These are phyloP conservation scores for Spergularia marina DNA, from an alignment of 148 eudicot genomes.

Conservation along the genomic window DNA sequence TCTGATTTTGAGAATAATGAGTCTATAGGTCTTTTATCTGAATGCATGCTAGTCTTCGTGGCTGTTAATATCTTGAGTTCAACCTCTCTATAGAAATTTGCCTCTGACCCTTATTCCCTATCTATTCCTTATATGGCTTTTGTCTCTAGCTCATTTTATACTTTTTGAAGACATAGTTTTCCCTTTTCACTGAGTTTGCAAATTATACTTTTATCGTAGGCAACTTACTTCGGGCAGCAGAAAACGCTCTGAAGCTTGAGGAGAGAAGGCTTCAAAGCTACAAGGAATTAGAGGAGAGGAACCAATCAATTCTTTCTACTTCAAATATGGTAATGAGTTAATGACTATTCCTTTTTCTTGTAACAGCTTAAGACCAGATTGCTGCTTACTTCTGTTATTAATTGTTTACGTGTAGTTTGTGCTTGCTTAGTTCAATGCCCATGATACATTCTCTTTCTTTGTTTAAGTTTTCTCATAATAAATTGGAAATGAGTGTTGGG, in stretches of 20 bases:
- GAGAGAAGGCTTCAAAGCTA: slow-evolving; percentile 52
- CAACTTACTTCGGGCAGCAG: slow-evolving; percentile 50
- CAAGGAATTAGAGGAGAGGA: slow-evolving; percentile 49
- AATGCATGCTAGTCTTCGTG: not conserved
- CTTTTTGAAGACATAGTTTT: not conserved
- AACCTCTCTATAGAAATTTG: not conserved
- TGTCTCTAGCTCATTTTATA: not conserved
- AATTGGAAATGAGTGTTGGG: not conserved
- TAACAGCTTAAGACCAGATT: not conserved
- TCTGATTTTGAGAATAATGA: not conserved
- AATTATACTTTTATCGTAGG: slow-evolving; percentile 34
- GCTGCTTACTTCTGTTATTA: not conserved
- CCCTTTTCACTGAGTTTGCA: not conserved
- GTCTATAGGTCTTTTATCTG: not conserved
- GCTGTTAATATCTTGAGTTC: not conserved
- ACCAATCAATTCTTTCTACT: slow-evolving; percentile 40
- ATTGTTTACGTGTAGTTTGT: not conserved
- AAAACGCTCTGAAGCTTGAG: slow-evolving; percentile 73
- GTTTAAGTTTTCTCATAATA: not conserved
- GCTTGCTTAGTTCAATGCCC: not conserved
- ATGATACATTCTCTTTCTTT: not conserved
- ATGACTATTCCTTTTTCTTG: not conserved
- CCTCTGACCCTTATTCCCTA: not conserved
- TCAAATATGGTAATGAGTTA: slow-evolving; percentile 42
- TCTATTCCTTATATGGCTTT: not conserved